Evolutionary conservation across 768 basidiomycete species (phyloP).

Genomic region (Cyathus striatus): DNA sequence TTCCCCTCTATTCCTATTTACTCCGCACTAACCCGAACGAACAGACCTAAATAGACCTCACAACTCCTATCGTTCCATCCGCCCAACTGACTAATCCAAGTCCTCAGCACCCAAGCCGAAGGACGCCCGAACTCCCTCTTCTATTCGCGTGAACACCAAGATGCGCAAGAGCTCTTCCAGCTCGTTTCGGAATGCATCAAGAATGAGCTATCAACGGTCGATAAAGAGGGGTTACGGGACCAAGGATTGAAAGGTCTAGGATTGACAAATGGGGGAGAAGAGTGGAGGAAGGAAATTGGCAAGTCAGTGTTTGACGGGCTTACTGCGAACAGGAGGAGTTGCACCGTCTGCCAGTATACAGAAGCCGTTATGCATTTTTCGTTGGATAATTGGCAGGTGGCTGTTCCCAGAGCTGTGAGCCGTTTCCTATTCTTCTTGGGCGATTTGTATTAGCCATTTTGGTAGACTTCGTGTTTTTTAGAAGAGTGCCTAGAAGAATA

Average conservation of each 20-base stretch:
- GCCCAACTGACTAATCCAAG: conserved; percentile 69
- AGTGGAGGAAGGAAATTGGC: conserved; percentile 18
- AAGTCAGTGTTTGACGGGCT: conserved; percentile 86
- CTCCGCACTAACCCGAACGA: conserved; percentile 1
- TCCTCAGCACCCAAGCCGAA: conserved; percentile 50
- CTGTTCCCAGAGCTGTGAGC: conserved; percentile 58
- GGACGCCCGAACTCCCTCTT: conserved; percentile 62
- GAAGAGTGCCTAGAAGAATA: conserved; percentile 87
- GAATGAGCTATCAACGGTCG: conserved; percentile 72
- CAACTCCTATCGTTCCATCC: conserved; percentile 52
- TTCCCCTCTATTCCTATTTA: conserved; percentile 1
- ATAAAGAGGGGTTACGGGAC: conserved; percentile 65
- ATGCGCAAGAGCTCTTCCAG: conserved; percentile 97
- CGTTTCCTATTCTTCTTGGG: conserved; percentile 3
- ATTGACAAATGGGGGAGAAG: conserved; percentile 29
- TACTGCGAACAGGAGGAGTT: conserved; percentile 85
- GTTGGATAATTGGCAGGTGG: too few species aligned
- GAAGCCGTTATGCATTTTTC: conserved; percentile 92
- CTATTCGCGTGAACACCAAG: conserved; percentile 91
- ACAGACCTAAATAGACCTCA: conserved; percentile 64
- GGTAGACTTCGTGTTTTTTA: conserved; percentile 59
- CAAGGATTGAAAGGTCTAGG: conserved; percentile 75
- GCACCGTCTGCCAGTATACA: conserved; percentile 86
- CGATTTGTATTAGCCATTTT: too few species aligned
- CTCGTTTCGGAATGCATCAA: conserved; percentile 87